phyloP scores from a whole-genome alignment of 805 yeast species.

The Kluyveromyces aestuarii region DNA sequence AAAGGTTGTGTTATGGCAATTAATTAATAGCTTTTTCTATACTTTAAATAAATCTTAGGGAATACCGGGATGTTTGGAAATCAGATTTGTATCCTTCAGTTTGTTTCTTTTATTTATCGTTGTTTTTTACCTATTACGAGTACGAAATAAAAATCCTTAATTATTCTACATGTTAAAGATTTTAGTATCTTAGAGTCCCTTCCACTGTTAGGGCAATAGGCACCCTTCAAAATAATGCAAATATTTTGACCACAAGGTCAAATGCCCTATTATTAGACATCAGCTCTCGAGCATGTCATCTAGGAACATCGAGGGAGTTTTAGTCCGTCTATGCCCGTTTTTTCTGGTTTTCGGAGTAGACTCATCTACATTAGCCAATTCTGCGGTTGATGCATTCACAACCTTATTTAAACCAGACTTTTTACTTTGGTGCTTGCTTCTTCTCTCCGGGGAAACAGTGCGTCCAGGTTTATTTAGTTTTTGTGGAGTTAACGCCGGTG shows the following conservation, averaged over 20 bases:
- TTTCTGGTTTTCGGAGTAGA: slow-evolving; percentile 6
- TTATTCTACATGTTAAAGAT: not conserved
- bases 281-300: slow-evolving; percentile 18
- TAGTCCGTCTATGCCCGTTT: slow-evolving; percentile 3
- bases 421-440: slow-evolving; percentile 32
- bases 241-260: not conserved
- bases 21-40: slow-evolving; percentile 1
- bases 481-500: slow-evolving; percentile 2
- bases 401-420: slow-evolving; percentile 30
- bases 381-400: slow-evolving; percentile 5
- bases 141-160: not conserved
- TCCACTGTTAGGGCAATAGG: too few species aligned
- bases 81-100: too few species aligned
- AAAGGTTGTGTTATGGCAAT: not conserved
- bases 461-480: slow-evolving; percentile 18
- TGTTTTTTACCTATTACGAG: too few species aligned
- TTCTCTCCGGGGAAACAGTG: slow-evolving; percentile 26
- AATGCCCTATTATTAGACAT: not conserved
- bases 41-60: not conserved
- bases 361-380: slow-evolving; percentile 6
- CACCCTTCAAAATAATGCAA: too few species aligned
- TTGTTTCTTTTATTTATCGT: too few species aligned
- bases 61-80: too few species aligned
- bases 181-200: too few species aligned
- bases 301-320: slow-evolving; percentile 21